Conservation (phyloP, 352 stramenopile genomes). For the Phytophthora citrophthora region DNA sequence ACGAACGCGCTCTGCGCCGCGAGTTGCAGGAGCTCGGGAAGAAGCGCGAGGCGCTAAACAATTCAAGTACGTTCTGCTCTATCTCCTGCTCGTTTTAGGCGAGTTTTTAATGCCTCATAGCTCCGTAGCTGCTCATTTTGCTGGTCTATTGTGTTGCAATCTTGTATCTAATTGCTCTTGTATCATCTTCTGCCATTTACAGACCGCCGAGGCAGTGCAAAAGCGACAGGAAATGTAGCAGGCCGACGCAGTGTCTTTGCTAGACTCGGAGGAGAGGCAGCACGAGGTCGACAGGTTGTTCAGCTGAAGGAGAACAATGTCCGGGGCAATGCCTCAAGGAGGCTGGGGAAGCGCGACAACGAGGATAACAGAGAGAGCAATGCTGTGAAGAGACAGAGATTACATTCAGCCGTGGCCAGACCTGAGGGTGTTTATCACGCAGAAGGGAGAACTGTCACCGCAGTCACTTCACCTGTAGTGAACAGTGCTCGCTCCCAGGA, state of each 20-base stretch:
- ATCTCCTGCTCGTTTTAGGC: background rate
- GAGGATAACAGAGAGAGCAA: constrained; percentile 23
- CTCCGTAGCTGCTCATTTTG: constrained; percentile 1
- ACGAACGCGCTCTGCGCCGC: constrained; percentile 60
- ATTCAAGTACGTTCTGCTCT: constrained; percentile 28
- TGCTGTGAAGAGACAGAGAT: constrained; percentile 46
- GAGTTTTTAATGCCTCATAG: background rate
- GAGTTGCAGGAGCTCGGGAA: constrained; percentile 62
- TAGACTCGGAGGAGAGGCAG: constrained; percentile 39
- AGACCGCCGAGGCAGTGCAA: constrained; percentile 29
- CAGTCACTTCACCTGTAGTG: constrained; percentile 12
- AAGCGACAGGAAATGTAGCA: background rate
- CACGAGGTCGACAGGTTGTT: constrained; percentile 23
- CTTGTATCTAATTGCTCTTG: constrained; percentile 24
- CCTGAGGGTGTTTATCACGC: constrained; percentile 26
- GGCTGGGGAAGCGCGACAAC: constrained; percentile 42
- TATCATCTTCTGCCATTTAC: constrained; percentile 3
- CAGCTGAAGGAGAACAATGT: constrained; percentile 38
- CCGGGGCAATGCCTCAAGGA: constrained; percentile 27
- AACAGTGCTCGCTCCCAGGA: constrained; percentile 34
- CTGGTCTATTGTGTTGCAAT: constrained; percentile 11
- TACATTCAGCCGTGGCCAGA: constrained; percentile 46
- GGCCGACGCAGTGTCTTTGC: constrained; percentile 37
- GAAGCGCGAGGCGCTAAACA: constrained; percentile 56
- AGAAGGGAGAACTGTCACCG: constrained; percentile 11